phyloP scores from a whole-genome alignment of 1,139 yeast genomes.

The Kluyveromyces sp. region DNA sequence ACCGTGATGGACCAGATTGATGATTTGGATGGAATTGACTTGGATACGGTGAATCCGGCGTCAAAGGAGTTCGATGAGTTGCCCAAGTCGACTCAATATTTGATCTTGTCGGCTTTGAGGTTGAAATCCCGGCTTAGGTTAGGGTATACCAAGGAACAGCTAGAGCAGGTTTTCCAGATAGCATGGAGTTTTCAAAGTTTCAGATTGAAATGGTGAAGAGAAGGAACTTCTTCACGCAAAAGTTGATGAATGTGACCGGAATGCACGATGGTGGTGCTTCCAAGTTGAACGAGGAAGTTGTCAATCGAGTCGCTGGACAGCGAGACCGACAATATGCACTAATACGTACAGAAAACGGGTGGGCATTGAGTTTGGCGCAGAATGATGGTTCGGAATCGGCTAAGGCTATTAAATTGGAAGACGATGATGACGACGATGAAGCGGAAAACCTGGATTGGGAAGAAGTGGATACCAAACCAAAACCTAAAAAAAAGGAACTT shows the following conservation, averaged over 20 bases:
- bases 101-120: conserved; percentile 75
- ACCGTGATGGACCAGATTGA: conserved; percentile 53
- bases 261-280: conserved; percentile 53
- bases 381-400: conserved; percentile 35
- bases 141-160: conserved; percentile 87
- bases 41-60: conserved; percentile 62
- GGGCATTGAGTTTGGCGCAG: conserved; percentile 64
- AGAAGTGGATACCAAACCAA: conserved; percentile 40
- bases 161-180: conserved; percentile 74
- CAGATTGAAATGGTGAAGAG: conserved; percentile 91
- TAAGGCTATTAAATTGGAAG: conserved; percentile 42
- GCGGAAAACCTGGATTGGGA: conserved; percentile 54
- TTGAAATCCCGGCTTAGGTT: conserved; percentile 81
- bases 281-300: conserved; percentile 26
- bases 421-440: conserved; percentile 30
- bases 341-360: conserved; percentile 73
- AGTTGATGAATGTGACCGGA: conserved; percentile 77
- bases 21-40: conserved; percentile 62
- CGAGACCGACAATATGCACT: conserved; percentile 69
- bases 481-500: conserved; percentile 18
- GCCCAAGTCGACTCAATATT: conserved; percentile 82
- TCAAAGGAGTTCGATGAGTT: conserved; percentile 55
- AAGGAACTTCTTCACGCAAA: conserved; percentile 83
- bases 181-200: conserved; percentile 85
- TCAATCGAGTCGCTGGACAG: conserved; percentile 75